Evolutionary conservation across 1,284 basidiomycete genomes (phyloP).

Genomic region (Leucoagaricus sp.): DNA sequence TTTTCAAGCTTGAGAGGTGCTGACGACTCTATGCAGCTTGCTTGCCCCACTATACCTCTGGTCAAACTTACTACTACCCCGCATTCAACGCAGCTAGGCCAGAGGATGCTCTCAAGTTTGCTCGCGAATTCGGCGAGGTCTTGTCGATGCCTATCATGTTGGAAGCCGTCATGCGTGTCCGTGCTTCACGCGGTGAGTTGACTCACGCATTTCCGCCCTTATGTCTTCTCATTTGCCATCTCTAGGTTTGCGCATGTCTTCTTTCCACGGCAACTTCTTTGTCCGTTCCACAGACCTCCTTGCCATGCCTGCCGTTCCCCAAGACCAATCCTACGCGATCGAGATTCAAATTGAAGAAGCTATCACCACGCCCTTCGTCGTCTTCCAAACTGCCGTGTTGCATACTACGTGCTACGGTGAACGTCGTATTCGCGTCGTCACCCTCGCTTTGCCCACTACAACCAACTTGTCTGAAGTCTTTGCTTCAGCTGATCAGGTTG

Average conservation of each 20-base stretch:
- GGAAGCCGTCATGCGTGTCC: conserved; percentile 97
- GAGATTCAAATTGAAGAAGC: conserved; percentile 98
- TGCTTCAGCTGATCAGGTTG: conserved; percentile 93
- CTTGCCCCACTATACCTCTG: conserved; percentile 96
- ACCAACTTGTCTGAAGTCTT: conserved; percentile 93
- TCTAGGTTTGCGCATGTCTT: conserved; percentile 89
- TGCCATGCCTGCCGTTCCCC: conserved; percentile 94
- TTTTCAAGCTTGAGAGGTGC: conserved; percentile 7
- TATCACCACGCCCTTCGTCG: conserved; percentile 89
- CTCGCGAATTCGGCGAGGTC: conserved; percentile 94
- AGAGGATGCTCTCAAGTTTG: conserved; percentile 97
- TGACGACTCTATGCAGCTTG: conserved; percentile 54
- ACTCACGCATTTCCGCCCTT: background rate
- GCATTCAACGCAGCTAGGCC: conserved; percentile 94
- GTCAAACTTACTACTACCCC: conserved; percentile 98
- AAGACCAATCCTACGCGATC: conserved; percentile 96
- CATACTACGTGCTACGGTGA: conserved; percentile 96
- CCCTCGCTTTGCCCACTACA: conserved; percentile 91
- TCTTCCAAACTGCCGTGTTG: conserved; percentile 94
- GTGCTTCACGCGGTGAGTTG: conserved; percentile 81
- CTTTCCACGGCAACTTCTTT: conserved; percentile 99
- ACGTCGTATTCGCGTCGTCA: conserved; percentile 94
- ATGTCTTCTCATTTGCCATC: background rate
- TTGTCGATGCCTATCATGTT: conserved; percentile 94
- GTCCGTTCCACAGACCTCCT: conserved; percentile 97